Percentiles rank a stretch among this genome's conserved stretches.
These are phyloP conservation scores for Purpureocillium takamizusanense DNA, from an alignment of 2,329 filamentous ascomycete genomes.

Conservation along the genomic window DNA sequence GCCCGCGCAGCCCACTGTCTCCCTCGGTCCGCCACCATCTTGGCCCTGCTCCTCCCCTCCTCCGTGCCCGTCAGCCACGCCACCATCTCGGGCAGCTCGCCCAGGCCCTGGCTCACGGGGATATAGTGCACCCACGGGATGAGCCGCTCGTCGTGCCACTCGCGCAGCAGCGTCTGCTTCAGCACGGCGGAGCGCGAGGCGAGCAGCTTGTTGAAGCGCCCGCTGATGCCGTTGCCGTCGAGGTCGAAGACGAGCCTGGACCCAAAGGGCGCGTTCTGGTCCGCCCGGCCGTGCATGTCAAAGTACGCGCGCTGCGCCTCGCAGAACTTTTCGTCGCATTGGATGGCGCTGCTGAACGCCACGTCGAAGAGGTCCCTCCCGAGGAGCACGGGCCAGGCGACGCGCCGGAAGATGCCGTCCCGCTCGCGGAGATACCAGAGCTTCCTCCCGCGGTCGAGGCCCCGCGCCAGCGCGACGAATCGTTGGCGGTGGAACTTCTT, in stretches of 20 bases:
- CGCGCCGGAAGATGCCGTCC: slow-evolving; percentile 7
- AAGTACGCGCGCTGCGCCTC: slow-evolving; percentile 24
- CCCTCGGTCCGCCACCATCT: slow-evolving; percentile 43
- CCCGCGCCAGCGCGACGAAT: slow-evolving; percentile 28
- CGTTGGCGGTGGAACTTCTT: slow-evolving; percentile 36
- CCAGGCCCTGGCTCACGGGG: slow-evolving; percentile 38
- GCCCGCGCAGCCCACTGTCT: slow-evolving; percentile 44
- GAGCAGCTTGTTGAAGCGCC: slow-evolving; percentile 41
- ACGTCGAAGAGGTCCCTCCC: slow-evolving; percentile 31
- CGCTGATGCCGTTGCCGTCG: slow-evolving; percentile 48
- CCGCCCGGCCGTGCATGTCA: slow-evolving; percentile 17
- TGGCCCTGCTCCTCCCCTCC: slow-evolving; percentile 37
- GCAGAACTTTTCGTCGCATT: slow-evolving; percentile 30
- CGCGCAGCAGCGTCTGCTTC: slow-evolving; percentile 42
- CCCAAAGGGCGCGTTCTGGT: slow-evolving; percentile 23
- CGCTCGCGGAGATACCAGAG: slow-evolving; percentile 23
- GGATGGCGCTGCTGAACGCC: slow-evolving; percentile 34
- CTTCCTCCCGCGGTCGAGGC: slow-evolving; percentile 10
- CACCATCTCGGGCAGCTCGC: slow-evolving; percentile 43
- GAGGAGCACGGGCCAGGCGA: slow-evolving; percentile 21
- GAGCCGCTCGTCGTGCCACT: slow-evolving; percentile 51
- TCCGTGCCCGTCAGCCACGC: slow-evolving; percentile 32
- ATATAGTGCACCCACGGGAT: slow-evolving; percentile 49
- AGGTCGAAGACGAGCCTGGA: slow-evolving; percentile 39
- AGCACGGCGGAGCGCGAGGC: slow-evolving; percentile 36